These are phyloP conservation scores for Aspergillus sergii DNA, from an alignment of 2,329 filamentous ascomycete species.

Conservation along the genomic window DNA sequence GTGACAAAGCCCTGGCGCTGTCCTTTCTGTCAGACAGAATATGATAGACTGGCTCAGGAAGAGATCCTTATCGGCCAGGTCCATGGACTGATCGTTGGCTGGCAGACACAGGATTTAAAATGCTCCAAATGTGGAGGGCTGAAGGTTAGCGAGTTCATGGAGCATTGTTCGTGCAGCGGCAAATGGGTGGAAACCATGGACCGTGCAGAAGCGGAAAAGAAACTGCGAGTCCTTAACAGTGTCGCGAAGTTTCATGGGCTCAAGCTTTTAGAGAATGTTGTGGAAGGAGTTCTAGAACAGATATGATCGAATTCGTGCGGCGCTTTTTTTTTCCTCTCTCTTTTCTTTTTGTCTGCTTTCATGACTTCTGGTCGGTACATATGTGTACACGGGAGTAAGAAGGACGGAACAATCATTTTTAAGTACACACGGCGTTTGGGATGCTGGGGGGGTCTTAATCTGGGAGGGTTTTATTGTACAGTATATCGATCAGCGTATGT, in stretches of 20 bases:
- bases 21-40: constrained; percentile 71
- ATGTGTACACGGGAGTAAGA: neutral
- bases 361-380: neutral
- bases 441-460: neutral
- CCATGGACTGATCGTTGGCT: constrained; percentile 73
- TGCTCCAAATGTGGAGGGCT: constrained; percentile 71
- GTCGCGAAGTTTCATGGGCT: constrained; percentile 80
- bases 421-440: neutral
- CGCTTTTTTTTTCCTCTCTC: neutral
- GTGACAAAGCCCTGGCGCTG: constrained; percentile 69
- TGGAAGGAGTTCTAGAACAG: constrained; percentile 62
- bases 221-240: constrained; percentile 69
- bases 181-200: constrained; percentile 76
- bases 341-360: neutral
- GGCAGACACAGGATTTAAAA: constrained; percentile 87
- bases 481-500: constrained; percentile 6
- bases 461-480: neutral
- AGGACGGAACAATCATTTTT: neutral
- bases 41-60: constrained; percentile 79
- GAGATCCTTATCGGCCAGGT: constrained; percentile 78
- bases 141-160: constrained; percentile 89
- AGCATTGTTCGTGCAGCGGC: constrained; percentile 92
- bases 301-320: constrained; percentile 32
- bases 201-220: constrained; percentile 65
- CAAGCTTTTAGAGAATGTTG: constrained; percentile 76